These are phyloP conservation scores for Mycena capillaripes DNA, from an alignment of 768 basidiomycete genomes.

Conservation along the genomic window DNA sequence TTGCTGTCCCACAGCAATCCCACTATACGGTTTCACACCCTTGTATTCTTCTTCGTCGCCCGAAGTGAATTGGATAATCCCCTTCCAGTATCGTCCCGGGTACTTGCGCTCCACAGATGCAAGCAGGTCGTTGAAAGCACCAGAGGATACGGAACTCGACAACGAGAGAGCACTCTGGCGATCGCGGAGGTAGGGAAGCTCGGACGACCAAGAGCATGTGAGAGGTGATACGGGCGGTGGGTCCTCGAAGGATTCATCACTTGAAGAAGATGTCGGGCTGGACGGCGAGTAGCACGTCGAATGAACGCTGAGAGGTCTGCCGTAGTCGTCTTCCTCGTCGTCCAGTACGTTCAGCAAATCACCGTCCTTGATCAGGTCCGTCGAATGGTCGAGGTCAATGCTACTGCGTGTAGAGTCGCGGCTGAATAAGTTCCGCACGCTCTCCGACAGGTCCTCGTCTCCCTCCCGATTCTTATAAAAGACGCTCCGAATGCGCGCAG, in stretches of 20 bases:
- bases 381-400: neutral
- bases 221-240: neutral
- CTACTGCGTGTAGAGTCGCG: conserved; percentile 28
- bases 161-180: neutral
- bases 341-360: neutral
- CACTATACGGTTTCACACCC: neutral
- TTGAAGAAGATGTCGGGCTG: neutral
- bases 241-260: neutral
- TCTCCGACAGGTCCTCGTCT: conserved; percentile 17
- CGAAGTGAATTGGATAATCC: conserved; percentile 13
- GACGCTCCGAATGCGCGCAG: conserved; percentile 33
- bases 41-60: neutral
- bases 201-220: conserved; percentile 1
- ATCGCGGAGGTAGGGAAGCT: conserved; percentile 28
- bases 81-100: conserved; percentile 22
- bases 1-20: neutral
- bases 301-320: neutral
- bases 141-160: neutral
- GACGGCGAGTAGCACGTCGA: conserved; percentile 10
- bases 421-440: conserved; percentile 29
- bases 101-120: conserved; percentile 35
- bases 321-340: conserved; percentile 4
- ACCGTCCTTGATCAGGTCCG: neutral
- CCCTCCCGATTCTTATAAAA: conserved; percentile 23
- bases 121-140: conserved; percentile 31